A percentile compares a stretch with the other conserved stretches of the same genome.
These are phyloP conservation scores for Taphrina deformans DNA, from an alignment of 1,139 yeast genomes.

Conservation along the genomic window DNA sequence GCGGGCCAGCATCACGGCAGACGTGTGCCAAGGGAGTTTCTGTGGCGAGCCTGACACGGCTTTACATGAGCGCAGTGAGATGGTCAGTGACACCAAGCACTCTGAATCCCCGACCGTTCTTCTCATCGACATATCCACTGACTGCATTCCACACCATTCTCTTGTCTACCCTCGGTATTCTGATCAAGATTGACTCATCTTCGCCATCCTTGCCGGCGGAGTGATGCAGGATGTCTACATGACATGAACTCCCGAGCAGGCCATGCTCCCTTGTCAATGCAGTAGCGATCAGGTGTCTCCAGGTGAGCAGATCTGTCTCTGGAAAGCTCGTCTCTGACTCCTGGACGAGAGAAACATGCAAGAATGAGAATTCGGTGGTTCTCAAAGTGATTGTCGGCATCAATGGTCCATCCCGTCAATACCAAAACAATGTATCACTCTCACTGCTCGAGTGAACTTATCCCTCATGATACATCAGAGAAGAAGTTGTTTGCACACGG, in stretches of 20 bases:
- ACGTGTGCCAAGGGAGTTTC: no score
- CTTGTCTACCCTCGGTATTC: slow-evolving; percentile 2
- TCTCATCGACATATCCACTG: slow-evolving; percentile 1
- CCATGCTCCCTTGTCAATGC: slow-evolving; percentile 15
- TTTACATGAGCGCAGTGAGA: slow-evolving; percentile 11
- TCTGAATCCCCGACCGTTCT: slow-evolving; percentile 1
- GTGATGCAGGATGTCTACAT: slow-evolving; percentile 15
- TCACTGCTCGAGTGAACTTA: no score
- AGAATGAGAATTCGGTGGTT: background rate
- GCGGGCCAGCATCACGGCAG: no score
- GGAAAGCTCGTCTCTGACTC: background rate
- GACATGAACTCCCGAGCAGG: slow-evolving; percentile 8
- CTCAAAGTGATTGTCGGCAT: slow-evolving; percentile 6
- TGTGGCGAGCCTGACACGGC: no score
- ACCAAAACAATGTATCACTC: no score
- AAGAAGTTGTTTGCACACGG: no score
- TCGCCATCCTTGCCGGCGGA: background rate
- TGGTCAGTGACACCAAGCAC: slow-evolving; percentile 12
- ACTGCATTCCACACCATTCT: slow-evolving; percentile 13
- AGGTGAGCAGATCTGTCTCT: slow-evolving; percentile 5
- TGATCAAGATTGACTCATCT: background rate
- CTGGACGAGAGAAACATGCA: background rate
- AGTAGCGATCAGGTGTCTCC: slow-evolving; percentile 8
- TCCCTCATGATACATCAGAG: no score
- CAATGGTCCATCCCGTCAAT: no score